phyloP scores from a whole-genome alignment of 1,139 yeast genomes.

The Hyphopichia burtonii region DNA sequence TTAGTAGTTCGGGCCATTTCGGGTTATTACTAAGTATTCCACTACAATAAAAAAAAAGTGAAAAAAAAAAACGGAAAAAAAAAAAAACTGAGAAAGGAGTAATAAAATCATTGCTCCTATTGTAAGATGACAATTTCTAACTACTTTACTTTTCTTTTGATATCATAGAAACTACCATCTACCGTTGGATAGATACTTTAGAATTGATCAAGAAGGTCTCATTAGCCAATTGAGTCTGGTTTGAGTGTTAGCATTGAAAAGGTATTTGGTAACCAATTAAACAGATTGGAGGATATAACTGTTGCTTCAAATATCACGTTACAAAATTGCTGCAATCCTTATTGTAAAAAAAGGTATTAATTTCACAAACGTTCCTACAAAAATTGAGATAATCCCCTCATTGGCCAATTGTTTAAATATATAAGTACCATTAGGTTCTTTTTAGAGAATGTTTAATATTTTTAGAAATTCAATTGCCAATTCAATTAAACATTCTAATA shows the following conservation, averaged over 20 bases:
- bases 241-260: too few relatives aligned
- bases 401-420: too few relatives aligned
- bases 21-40: too few relatives aligned
- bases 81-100: background rate
- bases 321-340: background rate
- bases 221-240: background rate
- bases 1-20: too few relatives aligned
- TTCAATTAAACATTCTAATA: constrained; percentile 2
- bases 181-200: too few relatives aligned
- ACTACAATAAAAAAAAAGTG: too few relatives aligned
- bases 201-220: background rate
- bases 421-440: too few relatives aligned
- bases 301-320: background rate
- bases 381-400: background rate
- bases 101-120: background rate
- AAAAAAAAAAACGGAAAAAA: too few relatives aligned
- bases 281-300: too few relatives aligned
- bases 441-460: constrained; percentile 6
- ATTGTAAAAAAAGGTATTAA: background rate
- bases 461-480: constrained; percentile 7
- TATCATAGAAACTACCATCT: too few relatives aligned
- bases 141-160: background rate
- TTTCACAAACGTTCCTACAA: background rate
- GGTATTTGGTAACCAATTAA: too few relatives aligned
- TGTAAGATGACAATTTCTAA: background rate